Evolutionary conservation across 805 yeast genomes (phyloP).

Genomic region (Saturnispora dispora): DNA sequence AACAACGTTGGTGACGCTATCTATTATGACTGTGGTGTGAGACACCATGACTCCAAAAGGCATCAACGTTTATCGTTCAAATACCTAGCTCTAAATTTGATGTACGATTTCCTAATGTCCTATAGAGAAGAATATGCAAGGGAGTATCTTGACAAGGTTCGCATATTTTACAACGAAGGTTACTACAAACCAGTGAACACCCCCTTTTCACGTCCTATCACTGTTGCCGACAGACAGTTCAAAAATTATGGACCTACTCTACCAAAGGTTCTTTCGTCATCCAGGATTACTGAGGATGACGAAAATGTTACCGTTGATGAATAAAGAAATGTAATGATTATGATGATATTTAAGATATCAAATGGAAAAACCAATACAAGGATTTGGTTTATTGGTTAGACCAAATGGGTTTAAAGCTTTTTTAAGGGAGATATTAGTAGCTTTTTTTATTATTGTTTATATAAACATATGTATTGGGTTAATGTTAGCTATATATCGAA

Average conservation of each 20-base stretch:
- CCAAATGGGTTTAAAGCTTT: background rate
- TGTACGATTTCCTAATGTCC: conserved; percentile 26
- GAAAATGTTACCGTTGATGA: background rate
- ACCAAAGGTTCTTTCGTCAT: conserved; percentile 12
- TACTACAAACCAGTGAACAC: conserved; percentile 22
- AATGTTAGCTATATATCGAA: background rate
- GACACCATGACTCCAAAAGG: conserved; percentile 23
- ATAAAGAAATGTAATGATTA: background rate
- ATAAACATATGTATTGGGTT: background rate
- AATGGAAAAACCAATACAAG: background rate
- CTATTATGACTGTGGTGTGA: conserved; percentile 26
- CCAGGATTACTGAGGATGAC: conserved; percentile 7
- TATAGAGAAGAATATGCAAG: conserved; percentile 28
- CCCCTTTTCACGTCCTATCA: conserved; percentile 12
- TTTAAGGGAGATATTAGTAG: background rate
- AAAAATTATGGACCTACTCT: background rate
- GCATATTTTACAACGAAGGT: conserved; percentile 24
- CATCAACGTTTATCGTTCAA: conserved; percentile 19
- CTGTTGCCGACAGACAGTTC: conserved; percentile 7
- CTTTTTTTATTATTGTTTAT: background rate
- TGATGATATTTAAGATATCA: background rate
- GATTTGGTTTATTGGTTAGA: background rate
- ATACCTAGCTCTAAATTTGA: conserved; percentile 20
- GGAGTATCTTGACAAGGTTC: conserved; percentile 25
- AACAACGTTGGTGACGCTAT: conserved; percentile 29